Base-by-base conservation (phyloP, 2,329 filamentous ascomycete species). In the Microdochium paspali region DNA sequence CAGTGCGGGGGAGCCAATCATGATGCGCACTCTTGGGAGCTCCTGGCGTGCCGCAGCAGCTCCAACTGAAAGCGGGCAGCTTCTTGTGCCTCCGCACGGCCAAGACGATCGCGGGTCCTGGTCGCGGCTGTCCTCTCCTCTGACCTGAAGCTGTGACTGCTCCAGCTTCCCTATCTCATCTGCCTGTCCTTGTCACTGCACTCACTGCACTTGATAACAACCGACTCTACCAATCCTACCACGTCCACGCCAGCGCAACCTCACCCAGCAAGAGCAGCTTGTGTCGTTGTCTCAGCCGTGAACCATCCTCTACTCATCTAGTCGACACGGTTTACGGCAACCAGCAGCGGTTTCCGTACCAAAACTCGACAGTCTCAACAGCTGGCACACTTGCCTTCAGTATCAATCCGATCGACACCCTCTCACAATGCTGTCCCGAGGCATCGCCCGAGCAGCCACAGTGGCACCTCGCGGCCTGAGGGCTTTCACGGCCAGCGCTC, bases 401-500 rank as follows among this genome's bases (percentile, higher is more conserved):
- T n/a, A n/a, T n/a, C n/a, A n/a, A n/a, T n/a, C n/a, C n/a, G n/a
- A n/a, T n/a, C n/a, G n/a, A n/a, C n/a, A n/a, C n/a, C n/a, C n/a
- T n/a, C n/a, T n/a, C 59, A 61, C 52, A 51, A 78, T 77, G 75
- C 62, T 77, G 56, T 69, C 69, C 53, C 70, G 67, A 59, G 73
- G 73, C 59, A 62, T 81, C 56, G 59, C 74, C 56, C 76, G 72
- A 56, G 60, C 65, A 46, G 63, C 69, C 55, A 66, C 69, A 55
- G 62, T 61, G 56, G 67, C 68, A 54, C 68, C 70, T 52, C 74
- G 72, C 60, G 68, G 70, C 56, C 61, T 74, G 52, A 75, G 82
- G 57, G 69, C 79, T 56, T 77, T 87, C 61, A 73, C 73, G 61
- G 75, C 77, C 49, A 78, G 80, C 49, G 64, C 73, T 49, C 54